These are phyloP conservation scores for Anacardium occidentale DNA, from an alignment of 345 rosid genomes.

Conservation along the genomic window DNA sequence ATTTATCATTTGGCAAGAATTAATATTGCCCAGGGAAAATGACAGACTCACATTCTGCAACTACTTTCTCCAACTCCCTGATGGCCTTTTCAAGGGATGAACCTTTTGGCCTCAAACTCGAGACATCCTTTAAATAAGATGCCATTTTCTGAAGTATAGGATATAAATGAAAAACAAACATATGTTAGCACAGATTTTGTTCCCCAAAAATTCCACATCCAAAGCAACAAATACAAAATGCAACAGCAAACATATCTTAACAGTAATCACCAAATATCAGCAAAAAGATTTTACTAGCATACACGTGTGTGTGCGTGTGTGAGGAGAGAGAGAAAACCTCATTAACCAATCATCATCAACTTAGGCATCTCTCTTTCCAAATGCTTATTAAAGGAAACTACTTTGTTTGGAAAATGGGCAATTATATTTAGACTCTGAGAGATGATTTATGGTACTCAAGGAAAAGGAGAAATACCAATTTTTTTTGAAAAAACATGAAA, in stretches of 20 bases:
- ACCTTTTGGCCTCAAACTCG: constrained; percentile 26
- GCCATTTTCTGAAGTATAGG: constrained; percentile 28
- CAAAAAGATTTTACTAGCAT: neutral
- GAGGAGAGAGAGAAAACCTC: constrained; percentile 1
- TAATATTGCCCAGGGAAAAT: neutral
- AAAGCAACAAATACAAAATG: neutral
- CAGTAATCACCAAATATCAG: constrained; percentile 1
- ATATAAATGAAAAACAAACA: constrained; percentile 6
- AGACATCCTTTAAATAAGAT: constrained; percentile 21
- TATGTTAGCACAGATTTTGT: neutral
- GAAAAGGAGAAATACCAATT: too few relatives aligned
- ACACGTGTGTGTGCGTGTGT: neutral
- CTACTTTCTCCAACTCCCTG: constrained; percentile 42
- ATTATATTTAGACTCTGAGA: too few relatives aligned
- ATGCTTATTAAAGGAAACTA: too few relatives aligned
- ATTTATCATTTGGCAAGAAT: constrained; percentile 2
- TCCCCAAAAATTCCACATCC: neutral
- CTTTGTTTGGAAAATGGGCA: too few relatives aligned
- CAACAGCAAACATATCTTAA: neutral
- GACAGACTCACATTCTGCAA: constrained; percentile 36
- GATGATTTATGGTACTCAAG: too few relatives aligned
- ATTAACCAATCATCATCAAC: too few relatives aligned
- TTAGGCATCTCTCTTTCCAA: too few relatives aligned
- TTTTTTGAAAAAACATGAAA: too few relatives aligned
- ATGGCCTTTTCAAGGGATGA: constrained; percentile 39